Evolutionary conservation across 768 basidiomycete genomes (phyloP), one percentile per base, ranked within the genome.

Genomic region (Kwoniella shandongensis): DNA sequence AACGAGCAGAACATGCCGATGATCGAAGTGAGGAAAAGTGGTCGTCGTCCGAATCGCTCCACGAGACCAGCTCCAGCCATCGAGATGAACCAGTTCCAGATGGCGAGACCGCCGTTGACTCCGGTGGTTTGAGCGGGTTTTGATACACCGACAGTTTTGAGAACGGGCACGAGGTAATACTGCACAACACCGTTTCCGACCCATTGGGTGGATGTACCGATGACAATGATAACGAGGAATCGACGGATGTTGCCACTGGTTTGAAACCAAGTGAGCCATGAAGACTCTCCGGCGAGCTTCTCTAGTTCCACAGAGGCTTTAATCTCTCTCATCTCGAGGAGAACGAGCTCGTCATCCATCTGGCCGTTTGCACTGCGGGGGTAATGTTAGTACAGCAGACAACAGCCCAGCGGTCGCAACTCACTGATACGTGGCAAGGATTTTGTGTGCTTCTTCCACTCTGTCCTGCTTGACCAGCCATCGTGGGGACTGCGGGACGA

Each of bases 11-110:
- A 50, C 44, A 62, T 46, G 27, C 64, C 64, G 36, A 54, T 49
- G 47, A 63, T 55, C 4, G 69, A 65, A 15, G 54, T 59, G 45
- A 74, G 51, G 60, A 66, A 88, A 17, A 89, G 80, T 1, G 82
- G 50, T 38, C 68, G 54, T 32, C 70, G 58, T 22, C 69, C 71
- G 53, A 63, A 58, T 42, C 56, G 27, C 12, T 64, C 53, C 29
- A 57, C 55, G 29, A 53, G 44, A 32, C 42, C 40, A 27, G 66
- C 64, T 27, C 62, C 64, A 25, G 51, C 35, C 38, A 66, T 60
- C 48, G 71, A 85, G n/a, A 50, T 35, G 36, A 51, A 45, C 59
- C 49, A 62, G 39, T 51, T 53, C 59, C 55, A 49, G 54, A 70
- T 60, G 45, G 69, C 59, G 45, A 68, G 55, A 57, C 67, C 67